Evolutionary conservation across 805 yeast genomes (phyloP).

Genomic region (Zygotorulaspora sp.): DNA sequence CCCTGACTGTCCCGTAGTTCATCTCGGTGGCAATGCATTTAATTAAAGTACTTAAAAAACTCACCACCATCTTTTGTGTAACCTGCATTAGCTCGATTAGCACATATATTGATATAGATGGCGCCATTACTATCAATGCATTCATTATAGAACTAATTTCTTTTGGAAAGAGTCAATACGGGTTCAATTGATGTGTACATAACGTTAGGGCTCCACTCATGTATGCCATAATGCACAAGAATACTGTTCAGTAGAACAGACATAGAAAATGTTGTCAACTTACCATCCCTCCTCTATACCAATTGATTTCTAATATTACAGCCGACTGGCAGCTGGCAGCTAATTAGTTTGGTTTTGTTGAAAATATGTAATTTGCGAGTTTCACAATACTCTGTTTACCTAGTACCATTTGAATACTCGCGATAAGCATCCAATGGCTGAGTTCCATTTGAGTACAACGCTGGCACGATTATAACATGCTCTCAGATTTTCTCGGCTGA

Average conservation of each 20-base stretch:
- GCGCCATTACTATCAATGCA: neutral
- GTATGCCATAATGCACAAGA: neutral
- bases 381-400: neutral
- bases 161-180: neutral
- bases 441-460: neutral
- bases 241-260: neutral
- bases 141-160: neutral
- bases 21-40: neutral
- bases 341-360: no score
- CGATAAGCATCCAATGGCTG: neutral
- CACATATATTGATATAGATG: neutral
- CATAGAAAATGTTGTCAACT: neutral
- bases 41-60: neutral
- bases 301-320: no score
- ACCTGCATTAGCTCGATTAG: neutral
- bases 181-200: neutral
- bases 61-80: neutral
- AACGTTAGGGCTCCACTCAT: neutral
- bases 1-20: neutral
- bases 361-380: neutral
- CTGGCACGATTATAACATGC: neutral
- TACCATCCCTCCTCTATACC: neutral
- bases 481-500: no score
- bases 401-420: neutral
- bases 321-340: no score